A percentile compares a stretch with the other conserved stretches of the same genome.
Conservation (phyloP, 495 filamentous ascomycete genomes). For the Talaromyces borbonicus region DNA sequence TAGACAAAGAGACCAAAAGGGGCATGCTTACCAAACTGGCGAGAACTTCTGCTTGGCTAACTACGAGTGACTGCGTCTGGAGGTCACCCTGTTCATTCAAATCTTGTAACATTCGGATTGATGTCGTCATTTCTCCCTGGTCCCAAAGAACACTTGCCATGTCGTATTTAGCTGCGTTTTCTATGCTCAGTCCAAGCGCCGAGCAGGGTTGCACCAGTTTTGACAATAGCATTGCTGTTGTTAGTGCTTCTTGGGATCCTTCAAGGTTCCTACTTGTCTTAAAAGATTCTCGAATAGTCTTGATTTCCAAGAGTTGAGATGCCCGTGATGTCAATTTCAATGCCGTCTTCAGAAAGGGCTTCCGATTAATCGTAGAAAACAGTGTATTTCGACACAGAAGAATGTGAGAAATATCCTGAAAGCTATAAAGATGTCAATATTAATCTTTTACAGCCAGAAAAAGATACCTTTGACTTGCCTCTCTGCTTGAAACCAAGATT, state of each 20-base stretch:
- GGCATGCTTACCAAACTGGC: slow-evolving; percentile 82
- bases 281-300: slow-evolving; percentile 62
- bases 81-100: slow-evolving; percentile 52
- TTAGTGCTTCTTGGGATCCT: slow-evolving; percentile 75
- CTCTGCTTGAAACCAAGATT: slow-evolving; percentile 68
- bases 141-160: slow-evolving; percentile 88
- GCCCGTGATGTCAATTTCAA: slow-evolving; percentile 47
- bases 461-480: slow-evolving; percentile 38
- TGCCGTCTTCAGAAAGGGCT: slow-evolving; percentile 47
- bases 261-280: slow-evolving; percentile 66
- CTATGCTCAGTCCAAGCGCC: slow-evolving; percentile 60
- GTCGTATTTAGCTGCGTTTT: slow-evolving; percentile 65
- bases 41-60: slow-evolving; percentile 70
- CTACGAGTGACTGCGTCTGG: slow-evolving; percentile 59
- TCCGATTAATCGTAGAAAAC: slow-evolving; percentile 68
- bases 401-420: slow-evolving; percentile 70
- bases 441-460: slow-evolving; percentile 4
- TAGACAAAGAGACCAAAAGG: slow-evolving; percentile 15
- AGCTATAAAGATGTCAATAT: slow-evolving; percentile 39
- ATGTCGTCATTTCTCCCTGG: slow-evolving; percentile 82
- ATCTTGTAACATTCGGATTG: slow-evolving; percentile 76
- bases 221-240: slow-evolving; percentile 69
- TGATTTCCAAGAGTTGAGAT: slow-evolving; percentile 61
- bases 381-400: slow-evolving; percentile 72
- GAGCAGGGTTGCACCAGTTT: slow-evolving; percentile 59